Evolutionary conservation across 495 filamentous ascomycete genomes (phyloP), one percentile per base, ranked within the genome.

Genomic region (Penicillium desertorum): DNA sequence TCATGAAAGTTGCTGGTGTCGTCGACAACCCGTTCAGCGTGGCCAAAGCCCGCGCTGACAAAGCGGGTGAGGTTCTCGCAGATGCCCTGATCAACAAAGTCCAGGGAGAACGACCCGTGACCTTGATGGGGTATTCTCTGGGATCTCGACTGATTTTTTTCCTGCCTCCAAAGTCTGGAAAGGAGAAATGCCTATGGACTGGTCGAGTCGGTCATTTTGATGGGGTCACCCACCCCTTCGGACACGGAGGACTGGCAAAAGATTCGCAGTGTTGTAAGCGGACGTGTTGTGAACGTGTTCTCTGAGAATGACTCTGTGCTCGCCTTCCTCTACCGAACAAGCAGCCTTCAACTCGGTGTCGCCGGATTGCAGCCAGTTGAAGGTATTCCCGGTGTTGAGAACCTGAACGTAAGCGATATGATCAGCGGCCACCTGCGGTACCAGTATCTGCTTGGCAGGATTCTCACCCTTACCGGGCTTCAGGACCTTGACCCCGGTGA

Each of bases 21-120:
- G 82, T 96, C 30, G 94, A 97, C 63, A 96, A 96, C 70, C 90
- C 90, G 0, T 98, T 96, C 80, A 89, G 81, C 53, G 80, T 94
- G 32, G 90, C 87, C 10, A 92, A 89, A 69, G 78, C 85, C 29
- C 82, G 91, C 47, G 85, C 89, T 20, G 92, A 97, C 63, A 98
- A 97, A 73, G 88, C 90, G 1, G 94, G 94, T 1, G 73, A 82
- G 34, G 84, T 91, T 12, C 83, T 98, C 0, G 92, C 93, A 4
- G 92, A 98, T 67, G 86, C 91, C 14, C 73, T 98, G 48, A 89
- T 94, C 60, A 92, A 88, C 72, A 91, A 87, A 61, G 86, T 86
- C 1, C 92, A 95, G 63, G 94, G 94, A 14, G 91, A 96, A 69
- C 82, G 94, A 20, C 86, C 93, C 0, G 88, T 97, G 3, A 94